These are phyloP conservation scores for Geranium incanum DNA, from an alignment of 441 rosid species.

Conservation along the genomic window DNA sequence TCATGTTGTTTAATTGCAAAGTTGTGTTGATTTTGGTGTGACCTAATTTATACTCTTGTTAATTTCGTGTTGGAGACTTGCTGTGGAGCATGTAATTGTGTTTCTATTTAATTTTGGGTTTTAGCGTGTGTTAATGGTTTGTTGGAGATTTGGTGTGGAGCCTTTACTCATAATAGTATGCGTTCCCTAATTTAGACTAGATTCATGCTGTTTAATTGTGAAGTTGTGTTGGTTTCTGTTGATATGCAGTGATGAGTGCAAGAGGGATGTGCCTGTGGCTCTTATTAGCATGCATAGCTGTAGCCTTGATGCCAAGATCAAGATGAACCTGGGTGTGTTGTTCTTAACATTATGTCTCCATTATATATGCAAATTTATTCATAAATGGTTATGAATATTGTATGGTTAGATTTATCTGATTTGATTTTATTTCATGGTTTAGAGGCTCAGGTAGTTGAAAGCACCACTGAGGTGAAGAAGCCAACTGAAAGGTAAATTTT, in stretches of 20 bases:
- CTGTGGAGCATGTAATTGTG: not conserved
- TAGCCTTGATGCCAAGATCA: slow-evolving; percentile 79
- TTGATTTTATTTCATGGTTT: slow-evolving; percentile 12
- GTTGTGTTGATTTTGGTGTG: not conserved
- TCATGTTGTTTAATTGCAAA: too few relatives aligned
- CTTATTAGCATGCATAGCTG: slow-evolving; percentile 67
- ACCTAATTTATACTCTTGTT: not conserved
- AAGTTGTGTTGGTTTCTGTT: slow-evolving; percentile 2
- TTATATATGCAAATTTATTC: not conserved
- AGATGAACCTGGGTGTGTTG: slow-evolving; percentile 57
- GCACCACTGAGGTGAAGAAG: slow-evolving; percentile 51
- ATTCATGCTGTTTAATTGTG: not conserved
- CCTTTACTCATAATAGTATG: too few relatives aligned
- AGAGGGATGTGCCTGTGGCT: slow-evolving; percentile 63
- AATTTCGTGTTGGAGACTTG: not conserved
- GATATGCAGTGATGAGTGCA: slow-evolving; percentile 65
- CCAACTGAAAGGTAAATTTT: slow-evolving; percentile 47
- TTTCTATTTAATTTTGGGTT: not conserved
- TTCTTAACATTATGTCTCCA: not conserved
- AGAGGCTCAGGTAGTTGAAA: slow-evolving; percentile 76
- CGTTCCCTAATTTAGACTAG: too few relatives aligned
- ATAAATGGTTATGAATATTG: not conserved
- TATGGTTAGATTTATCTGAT: not conserved
- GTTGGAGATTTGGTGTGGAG: too few relatives aligned
- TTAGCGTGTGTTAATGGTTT: not conserved